phyloP scores from a whole-genome alignment of 192 early-diverging fungal species.

The Ramicandelaber brevisporus region DNA sequence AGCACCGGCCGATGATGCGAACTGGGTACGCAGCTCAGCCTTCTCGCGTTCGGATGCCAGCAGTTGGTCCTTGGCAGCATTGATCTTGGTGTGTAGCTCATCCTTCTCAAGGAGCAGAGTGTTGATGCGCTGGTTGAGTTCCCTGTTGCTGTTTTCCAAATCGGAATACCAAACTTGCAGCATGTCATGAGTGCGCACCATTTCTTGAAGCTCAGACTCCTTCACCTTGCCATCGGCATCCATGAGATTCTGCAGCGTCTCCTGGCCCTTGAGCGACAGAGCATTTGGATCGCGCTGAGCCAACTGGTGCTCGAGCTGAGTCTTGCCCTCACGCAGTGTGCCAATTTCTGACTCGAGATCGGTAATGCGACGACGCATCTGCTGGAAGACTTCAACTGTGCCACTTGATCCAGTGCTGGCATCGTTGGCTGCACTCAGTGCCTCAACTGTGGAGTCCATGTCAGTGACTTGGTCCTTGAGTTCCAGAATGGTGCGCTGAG shows the following conservation, averaged over 20 bases:
- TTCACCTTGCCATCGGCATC: slow-evolving; percentile 16
- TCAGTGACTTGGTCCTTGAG: too few species aligned
- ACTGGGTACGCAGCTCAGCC: slow-evolving; percentile 5
- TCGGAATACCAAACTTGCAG: slow-evolving; percentile 18
- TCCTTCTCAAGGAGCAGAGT: slow-evolving; percentile 29
- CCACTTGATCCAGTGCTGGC: too few species aligned
- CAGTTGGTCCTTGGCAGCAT: slow-evolving; percentile 9
- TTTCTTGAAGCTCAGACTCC: slow-evolving; percentile 12
- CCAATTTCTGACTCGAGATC: slow-evolving; percentile 12
- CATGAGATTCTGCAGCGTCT: slow-evolving; percentile 11
- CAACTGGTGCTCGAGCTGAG: slow-evolving; percentile 3
- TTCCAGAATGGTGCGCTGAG: slow-evolving; percentile 22
- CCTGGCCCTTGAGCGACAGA: slow-evolving; percentile 4
- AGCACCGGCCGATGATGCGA: slow-evolving; percentile 8
- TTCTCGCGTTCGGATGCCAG: slow-evolving; percentile 4
- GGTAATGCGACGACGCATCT: slow-evolving; percentile 8
- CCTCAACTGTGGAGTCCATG: too few species aligned
- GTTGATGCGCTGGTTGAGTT: slow-evolving; percentile 22
- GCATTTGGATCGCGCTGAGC: slow-evolving; percentile 1
- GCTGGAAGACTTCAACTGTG: too few species aligned
- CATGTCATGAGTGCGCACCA: slow-evolving; percentile 7
- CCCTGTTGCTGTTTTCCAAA: slow-evolving; percentile 13
- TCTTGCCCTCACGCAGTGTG: slow-evolving; percentile 6
- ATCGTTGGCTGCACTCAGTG: too few species aligned
- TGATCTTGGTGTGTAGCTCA: slow-evolving; percentile 16